Evolutionary conservation across 768 basidiomycete genomes (phyloP).

Genomic region (Leccinum rimulosum): DNA sequence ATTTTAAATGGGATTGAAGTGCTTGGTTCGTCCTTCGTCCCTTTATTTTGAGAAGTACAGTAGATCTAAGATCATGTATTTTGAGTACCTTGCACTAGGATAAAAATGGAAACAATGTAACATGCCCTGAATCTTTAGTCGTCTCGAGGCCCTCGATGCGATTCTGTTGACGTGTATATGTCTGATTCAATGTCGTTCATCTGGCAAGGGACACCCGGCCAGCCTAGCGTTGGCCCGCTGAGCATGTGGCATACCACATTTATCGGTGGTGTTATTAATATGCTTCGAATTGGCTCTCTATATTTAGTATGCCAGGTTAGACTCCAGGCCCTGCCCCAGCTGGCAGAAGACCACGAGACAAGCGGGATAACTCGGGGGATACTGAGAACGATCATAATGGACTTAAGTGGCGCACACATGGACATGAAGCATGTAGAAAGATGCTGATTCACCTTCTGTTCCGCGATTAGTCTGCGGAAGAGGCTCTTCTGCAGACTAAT

Average conservation of each 20-base stretch:
- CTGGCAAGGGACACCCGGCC: not conserved
- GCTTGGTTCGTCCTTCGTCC: not conserved
- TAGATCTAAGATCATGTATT: not conserved
- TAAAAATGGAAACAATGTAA: not conserved
- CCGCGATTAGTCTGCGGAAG: too few relatives aligned
- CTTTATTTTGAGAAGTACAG: not conserved
- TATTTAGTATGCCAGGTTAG: conserved; percentile 22
- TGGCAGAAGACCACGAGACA: not conserved
- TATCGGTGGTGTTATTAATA: conserved; percentile 47
- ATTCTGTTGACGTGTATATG: not conserved
- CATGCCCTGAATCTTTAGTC: not conserved
- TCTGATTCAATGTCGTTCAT: not conserved
- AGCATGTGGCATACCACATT: not conserved
- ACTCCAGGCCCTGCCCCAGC: not conserved
- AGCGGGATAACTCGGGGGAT: not conserved
- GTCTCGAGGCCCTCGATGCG: not conserved
- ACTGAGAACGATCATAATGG: not conserved
- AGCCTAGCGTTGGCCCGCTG: not conserved
- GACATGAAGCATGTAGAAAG: not conserved
- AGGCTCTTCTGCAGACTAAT: not conserved
- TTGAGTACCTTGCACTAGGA: not conserved
- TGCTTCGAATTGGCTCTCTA: conserved; percentile 58
- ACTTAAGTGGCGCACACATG: not conserved
- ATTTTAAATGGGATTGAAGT: not conserved
- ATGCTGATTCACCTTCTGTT: not conserved